These are phyloP conservation scores for Pichia pseudocactophila DNA, from an alignment of 805 yeast species.

Conservation along the genomic window DNA sequence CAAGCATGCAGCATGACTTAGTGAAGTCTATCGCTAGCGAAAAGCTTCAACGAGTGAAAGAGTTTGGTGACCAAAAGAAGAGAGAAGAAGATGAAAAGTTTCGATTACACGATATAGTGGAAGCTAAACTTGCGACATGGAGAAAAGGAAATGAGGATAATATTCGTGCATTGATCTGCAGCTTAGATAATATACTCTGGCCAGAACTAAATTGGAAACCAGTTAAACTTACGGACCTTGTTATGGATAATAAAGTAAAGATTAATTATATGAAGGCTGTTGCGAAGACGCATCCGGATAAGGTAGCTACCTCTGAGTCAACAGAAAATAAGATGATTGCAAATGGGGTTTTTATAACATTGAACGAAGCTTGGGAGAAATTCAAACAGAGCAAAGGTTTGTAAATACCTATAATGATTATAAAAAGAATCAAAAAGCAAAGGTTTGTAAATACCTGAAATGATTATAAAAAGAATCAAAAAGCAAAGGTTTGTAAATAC, in stretches of 20 bases:
- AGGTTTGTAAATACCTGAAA: neutral
- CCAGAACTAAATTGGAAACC: slow-evolving; percentile 58
- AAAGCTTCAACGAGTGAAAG: slow-evolving; percentile 43
- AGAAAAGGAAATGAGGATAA: slow-evolving; percentile 69
- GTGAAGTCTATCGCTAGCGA: slow-evolving; percentile 17
- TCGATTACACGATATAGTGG: slow-evolving; percentile 55
- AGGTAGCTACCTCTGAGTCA: slow-evolving; percentile 48
- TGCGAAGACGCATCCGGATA: slow-evolving; percentile 77
- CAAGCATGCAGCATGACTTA: slow-evolving; percentile 14
- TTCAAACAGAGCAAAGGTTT: slow-evolving; percentile 36
- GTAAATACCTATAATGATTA: neutral
- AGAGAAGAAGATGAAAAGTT: slow-evolving; percentile 49
- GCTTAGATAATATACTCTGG: slow-evolving; percentile 61
- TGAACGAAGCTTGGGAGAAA: slow-evolving; percentile 85
- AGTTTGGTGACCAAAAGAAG: slow-evolving; percentile 37
- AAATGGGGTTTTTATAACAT: slow-evolving; percentile 71
- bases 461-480: neutral
- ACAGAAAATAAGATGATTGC: slow-evolving; percentile 76
- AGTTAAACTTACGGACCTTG: slow-evolving; percentile 64
- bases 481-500: neutral
- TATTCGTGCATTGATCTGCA: slow-evolving; percentile 64
- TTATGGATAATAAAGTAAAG: slow-evolving; percentile 84
- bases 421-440: neutral
- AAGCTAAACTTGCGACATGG: slow-evolving; percentile 51
- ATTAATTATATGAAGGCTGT: slow-evolving; percentile 75